phyloP scores from a whole-genome alignment of 768 basidiomycete genomes.

The Suillus tomentosus region DNA sequence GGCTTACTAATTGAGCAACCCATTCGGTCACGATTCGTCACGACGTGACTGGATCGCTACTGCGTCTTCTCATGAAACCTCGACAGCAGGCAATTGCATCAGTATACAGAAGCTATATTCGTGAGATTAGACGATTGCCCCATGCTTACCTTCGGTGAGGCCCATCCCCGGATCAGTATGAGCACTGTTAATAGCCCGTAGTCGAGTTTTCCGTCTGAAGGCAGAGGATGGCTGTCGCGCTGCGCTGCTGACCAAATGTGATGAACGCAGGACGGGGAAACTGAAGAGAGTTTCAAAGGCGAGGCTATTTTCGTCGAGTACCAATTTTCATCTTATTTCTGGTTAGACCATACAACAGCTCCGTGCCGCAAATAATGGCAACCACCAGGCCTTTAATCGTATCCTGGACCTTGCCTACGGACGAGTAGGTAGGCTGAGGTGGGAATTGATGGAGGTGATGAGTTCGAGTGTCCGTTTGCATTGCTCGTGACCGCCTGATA shows the following conservation, averaged over 20 bases:
- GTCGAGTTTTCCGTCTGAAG: slow-evolving; percentile 66
- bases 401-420: slow-evolving; percentile 76
- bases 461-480: slow-evolving; percentile 4
- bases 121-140: slow-evolving; percentile 46
- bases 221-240: slow-evolving; percentile 58
- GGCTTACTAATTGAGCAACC: too few relatives aligned
- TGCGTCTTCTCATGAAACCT: slow-evolving; percentile 5
- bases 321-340: slow-evolving; percentile 7
- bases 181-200: slow-evolving; percentile 27
- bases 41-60: too few relatives aligned
- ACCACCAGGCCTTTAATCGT: slow-evolving; percentile 51
- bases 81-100: slow-evolving; percentile 22
- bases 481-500: slow-evolving; percentile 13
- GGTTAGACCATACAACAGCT: slow-evolving; percentile 56
- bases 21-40: too few relatives aligned
- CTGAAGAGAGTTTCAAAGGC: slow-evolving; percentile 57
- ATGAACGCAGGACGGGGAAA: slow-evolving; percentile 39
- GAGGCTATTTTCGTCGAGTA: slow-evolving; percentile 9
- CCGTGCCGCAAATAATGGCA: slow-evolving; percentile 53
- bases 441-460: slow-evolving; percentile 66
- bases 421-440: slow-evolving; percentile 67
- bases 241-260: slow-evolving; percentile 38
- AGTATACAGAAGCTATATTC: slow-evolving; percentile 42
- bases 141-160: slow-evolving; percentile 48
- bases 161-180: neutral